Conservation (phyloP, 192 early-diverging fungal genomes). For the Rhizoclosmatium globosum region DNA sequence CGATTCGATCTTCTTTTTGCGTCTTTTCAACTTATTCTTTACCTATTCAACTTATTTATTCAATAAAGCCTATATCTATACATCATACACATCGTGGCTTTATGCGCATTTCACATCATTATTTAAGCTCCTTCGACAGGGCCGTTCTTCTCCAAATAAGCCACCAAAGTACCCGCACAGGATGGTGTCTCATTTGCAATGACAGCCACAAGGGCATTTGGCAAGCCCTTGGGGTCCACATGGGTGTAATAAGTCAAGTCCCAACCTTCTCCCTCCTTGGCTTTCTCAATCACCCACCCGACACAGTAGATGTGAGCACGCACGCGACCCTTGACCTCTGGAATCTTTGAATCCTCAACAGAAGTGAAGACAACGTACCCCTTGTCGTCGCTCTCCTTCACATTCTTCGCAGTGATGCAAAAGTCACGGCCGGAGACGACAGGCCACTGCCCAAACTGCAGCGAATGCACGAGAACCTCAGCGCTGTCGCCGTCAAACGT, state of each 20-base stretch:
- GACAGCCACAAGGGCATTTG: neutral
- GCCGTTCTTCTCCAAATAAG: constrained; percentile 23
- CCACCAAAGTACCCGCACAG: constrained; percentile 19
- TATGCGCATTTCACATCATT: too few species aligned
- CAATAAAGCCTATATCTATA: too few species aligned
- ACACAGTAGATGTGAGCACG: constrained; percentile 20
- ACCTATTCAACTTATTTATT: too few species aligned
- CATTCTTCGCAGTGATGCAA: neutral
- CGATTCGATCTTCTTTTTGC: too few species aligned
- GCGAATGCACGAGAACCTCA: neutral
- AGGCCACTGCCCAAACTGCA: constrained; percentile 27
- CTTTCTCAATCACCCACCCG: constrained; percentile 34
- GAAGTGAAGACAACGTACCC: constrained; percentile 13
- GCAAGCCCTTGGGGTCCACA: constrained; percentile 12
- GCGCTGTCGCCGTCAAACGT: neutral
- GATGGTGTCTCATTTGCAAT: constrained; percentile 30
- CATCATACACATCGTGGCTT: too few species aligned
- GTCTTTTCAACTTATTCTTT: too few species aligned
- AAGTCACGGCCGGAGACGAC: constrained; percentile 31
- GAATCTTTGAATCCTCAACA: constrained; percentile 4
- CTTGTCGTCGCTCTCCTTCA: constrained; percentile 14
- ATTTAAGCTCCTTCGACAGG: neutral
- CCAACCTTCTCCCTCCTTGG: neutral
- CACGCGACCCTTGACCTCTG: constrained; percentile 17
- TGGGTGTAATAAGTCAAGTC: constrained; percentile 24